Evolutionary conservation across 345 rosid species (phyloP).

Genomic region (Boechera retrofracta): DNA sequence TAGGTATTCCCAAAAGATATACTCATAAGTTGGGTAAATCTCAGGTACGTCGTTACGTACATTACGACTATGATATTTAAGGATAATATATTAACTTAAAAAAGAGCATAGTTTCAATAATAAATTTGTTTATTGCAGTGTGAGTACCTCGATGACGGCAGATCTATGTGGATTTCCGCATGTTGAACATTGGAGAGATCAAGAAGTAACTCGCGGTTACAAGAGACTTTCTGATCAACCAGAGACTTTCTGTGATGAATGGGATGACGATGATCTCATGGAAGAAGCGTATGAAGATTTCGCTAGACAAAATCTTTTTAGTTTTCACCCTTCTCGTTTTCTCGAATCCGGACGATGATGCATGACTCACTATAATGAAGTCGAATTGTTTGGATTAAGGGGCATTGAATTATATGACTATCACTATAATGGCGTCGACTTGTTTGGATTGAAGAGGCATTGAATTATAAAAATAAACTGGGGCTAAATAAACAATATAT

Average conservation of each 20-base stretch:
- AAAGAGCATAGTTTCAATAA: background rate
- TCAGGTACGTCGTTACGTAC: background rate
- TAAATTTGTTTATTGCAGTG: conserved; percentile 38
- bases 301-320: conserved; percentile 10
- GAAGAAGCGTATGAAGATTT: conserved; percentile 54
- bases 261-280: conserved; percentile 59
- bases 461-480: background rate
- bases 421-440: background rate
- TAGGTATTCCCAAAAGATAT: conserved; percentile 60
- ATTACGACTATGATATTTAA: background rate
- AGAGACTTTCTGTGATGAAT: conserved; percentile 57
- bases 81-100: background rate
- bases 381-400: no score
- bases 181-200: conserved; percentile 59
- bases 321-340: conserved; percentile 1
- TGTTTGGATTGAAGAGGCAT: background rate
- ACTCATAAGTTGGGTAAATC: conserved; percentile 51
- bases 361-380: no score
- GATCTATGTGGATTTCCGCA: conserved; percentile 41
- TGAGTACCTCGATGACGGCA: conserved; percentile 46
- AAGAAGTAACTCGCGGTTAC: conserved; percentile 33
- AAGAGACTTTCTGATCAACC: conserved; percentile 21
- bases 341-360: background rate
- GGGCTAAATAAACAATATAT: background rate
- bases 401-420: no score